Base-by-base conservation (phyloP, 2,329 filamentous ascomycete genomes). In the Talaromyces sp. region DNA sequence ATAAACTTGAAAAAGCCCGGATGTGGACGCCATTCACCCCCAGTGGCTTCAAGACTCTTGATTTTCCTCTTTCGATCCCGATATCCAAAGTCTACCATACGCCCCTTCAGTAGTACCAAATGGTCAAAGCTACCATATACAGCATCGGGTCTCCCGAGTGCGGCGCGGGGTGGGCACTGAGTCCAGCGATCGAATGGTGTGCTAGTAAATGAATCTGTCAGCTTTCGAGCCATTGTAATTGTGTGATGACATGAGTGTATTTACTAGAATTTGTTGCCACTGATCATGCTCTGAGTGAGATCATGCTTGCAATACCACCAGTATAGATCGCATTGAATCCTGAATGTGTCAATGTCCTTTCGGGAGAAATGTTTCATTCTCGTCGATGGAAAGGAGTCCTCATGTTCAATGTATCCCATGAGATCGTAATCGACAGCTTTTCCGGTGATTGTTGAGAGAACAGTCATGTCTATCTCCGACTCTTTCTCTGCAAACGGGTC, bases 241-340 rank as follows among this genome's bases (percentile, higher is more conserved):
- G 43, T 13, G 4, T 35, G 19, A 9, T 53, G 6, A 6, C 27
- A 8, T 43, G 8, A 41, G 41, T 4, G 1, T n/a, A 35, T 17
- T 82, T 80, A 96, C 91, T 97, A 88, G 53, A 96, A 80, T 63
- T 84, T 84, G 49, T 93, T 93, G 9, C 91, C 93, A 66, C 93
- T 95, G 26, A 98, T 79, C 63, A 97, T 85, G 71, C 90, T 92
- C 73, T 97, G 93, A 67, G 93, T 96, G 9, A 90, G 86, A 72
- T 98, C 95, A 80, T 97, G 95, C 74, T 96, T 96, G 68, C 85
- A 88, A 72, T 93, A 97, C 90, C 92, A 97, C 93, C 93, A 99
- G 71, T 89, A 96, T 5, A 98, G 77, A 75, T 98, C 95, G 64
- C 89, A 86, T 43, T 95, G 81, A 17, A 89, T 88, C 68, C 95